Conservation (phyloP, 495 filamentous ascomycete species). For the Poronia punctata region DNA sequence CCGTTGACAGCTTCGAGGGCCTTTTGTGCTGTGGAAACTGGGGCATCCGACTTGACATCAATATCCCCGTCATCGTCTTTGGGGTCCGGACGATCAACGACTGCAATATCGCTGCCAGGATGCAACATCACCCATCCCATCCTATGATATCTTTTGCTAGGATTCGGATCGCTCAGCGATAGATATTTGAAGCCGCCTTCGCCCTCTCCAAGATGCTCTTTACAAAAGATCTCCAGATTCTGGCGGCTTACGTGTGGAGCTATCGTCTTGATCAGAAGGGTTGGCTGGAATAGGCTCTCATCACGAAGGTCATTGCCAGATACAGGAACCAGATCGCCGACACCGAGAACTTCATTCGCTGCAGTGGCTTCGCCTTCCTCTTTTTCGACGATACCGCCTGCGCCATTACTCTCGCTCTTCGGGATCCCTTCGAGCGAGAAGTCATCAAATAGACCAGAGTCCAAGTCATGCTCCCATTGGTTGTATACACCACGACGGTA, state of each 20-base stretch:
- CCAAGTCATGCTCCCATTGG: conserved; percentile 80
- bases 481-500: conserved; percentile 67
- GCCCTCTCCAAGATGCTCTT: conserved; percentile 78
- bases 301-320: conserved; percentile 76
- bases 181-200: conserved; percentile 87
- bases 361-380: conserved; percentile 90
- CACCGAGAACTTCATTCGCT: conserved; percentile 83
- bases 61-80: conserved; percentile 46
- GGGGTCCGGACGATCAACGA: conserved; percentile 58
- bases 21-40: conserved; percentile 61
- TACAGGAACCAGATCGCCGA: conserved; percentile 78
- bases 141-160: conserved; percentile 90
- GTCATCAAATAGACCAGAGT: conserved; percentile 79
- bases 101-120: conserved; percentile 58
- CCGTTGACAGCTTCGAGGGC: conserved; percentile 90
- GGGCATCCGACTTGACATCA: conserved; percentile 27
- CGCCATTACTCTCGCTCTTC: conserved; percentile 84
- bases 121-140: conserved; percentile 98
- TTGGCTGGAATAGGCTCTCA: conserved; percentile 75
- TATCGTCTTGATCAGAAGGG: conserved; percentile 95
- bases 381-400: conserved; percentile 80
- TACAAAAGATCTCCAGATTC: conserved; percentile 87
- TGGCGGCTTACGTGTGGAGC: conserved; percentile 92
- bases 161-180: conserved; percentile 92
- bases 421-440: conserved; percentile 93